phyloP scores from a whole-genome alignment of 108 stramenopile species.

The Schizochytrium sp. region DNA sequence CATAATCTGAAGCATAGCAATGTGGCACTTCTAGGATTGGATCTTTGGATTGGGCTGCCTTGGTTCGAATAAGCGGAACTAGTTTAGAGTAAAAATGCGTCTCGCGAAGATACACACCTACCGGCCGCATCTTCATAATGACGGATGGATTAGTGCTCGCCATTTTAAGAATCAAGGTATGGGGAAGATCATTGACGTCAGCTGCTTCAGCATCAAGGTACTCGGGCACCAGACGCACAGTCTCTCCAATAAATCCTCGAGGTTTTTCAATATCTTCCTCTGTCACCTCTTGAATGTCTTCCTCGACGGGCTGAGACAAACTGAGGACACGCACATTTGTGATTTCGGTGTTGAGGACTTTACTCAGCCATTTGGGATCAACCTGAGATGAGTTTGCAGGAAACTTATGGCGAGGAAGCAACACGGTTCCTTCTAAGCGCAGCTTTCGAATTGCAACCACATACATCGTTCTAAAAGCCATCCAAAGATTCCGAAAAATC shows the following conservation, averaged over 20 bases:
- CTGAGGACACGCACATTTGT: too few species aligned
- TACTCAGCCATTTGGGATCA: too few species aligned
- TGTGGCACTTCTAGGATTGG: neutral
- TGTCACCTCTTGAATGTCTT: too few species aligned
- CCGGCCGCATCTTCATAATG: neutral
- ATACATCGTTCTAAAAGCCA: too few species aligned
- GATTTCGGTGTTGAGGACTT: too few species aligned
- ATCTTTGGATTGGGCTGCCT: neutral
- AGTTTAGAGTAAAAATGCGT: slow-evolving; percentile 6
- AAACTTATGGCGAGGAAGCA: too few species aligned
- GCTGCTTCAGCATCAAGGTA: neutral
- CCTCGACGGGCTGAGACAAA: too few species aligned
- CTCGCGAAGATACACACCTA: neutral
- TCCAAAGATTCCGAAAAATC: neutral
- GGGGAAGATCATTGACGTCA: neutral
- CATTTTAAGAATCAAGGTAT: neutral
- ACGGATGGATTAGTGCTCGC: neutral
- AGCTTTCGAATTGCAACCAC: too few species aligned
- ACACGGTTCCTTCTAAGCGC: too few species aligned
- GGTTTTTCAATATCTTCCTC: neutral
- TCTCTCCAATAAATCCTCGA: slow-evolving; percentile 6
- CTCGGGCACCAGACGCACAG: neutral
- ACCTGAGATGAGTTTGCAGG: too few species aligned
- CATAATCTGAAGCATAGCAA: neutral
- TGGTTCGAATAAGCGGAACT: neutral